Evolutionary conservation across 768 basidiomycete species (phyloP).

Genomic region (Dacryopinax primogenitus): DNA sequence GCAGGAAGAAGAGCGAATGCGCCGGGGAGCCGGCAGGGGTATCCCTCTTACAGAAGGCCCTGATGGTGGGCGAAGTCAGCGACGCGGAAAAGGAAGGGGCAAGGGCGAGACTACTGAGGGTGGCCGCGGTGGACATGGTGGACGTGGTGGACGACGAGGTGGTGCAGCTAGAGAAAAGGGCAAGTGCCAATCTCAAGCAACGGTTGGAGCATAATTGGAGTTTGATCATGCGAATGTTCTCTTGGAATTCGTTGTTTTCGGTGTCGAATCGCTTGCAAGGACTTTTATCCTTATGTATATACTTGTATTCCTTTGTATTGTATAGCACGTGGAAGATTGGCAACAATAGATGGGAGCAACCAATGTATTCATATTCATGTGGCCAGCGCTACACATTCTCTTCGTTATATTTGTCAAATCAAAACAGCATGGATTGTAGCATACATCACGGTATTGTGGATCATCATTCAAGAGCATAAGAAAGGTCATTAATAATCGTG

Average conservation of each 20-base stretch:
- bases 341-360: neutral
- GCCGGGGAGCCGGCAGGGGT: neutral
- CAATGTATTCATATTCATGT: neutral
- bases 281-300: neutral
- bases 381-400: neutral
- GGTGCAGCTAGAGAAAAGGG: neutral
- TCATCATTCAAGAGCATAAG: too few relatives aligned
- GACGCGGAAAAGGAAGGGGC: neutral
- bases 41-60: neutral
- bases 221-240: too few relatives aligned
- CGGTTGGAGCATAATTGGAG: neutral
- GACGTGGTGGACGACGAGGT: neutral
- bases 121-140: neutral
- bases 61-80: neutral
- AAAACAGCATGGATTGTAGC: too few relatives aligned
- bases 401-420: neutral
- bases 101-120: neutral
- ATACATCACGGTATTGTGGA: too few relatives aligned
- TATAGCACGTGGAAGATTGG: neutral
- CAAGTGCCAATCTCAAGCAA: neutral
- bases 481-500: too few relatives aligned
- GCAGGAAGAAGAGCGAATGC: constrained; percentile 38
- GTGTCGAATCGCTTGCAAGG: neutral
- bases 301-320: constrained; percentile 5
- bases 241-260: neutral